Evolutionary conservation across 179 eudicot genomes (phyloP), one percentile per base, ranked within the genome.

Genomic region (Dionaea muscipula): DNA sequence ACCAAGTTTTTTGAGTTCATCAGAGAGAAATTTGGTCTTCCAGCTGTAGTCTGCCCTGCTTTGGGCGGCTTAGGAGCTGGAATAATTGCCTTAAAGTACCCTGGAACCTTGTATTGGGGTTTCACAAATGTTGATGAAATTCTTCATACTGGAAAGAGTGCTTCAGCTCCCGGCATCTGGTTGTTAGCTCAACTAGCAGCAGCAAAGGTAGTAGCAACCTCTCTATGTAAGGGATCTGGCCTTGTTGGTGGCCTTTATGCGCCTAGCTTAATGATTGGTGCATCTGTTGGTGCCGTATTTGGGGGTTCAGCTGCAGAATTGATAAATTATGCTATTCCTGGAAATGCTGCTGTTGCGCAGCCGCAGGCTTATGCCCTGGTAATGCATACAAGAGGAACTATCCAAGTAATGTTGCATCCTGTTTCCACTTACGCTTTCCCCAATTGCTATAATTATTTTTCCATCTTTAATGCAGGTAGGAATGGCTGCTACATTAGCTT

Each of bases 261-360:
- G 24, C 98, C 98, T 39, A 91, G 96, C 68, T 81, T 91, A 62
- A 91, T 91, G 98, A 91, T 91, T 67, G 98, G 98, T 71, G 95
- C 98, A 70, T 96, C 98, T 61, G 94, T 91, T 45, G 98, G 96
- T 68, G 98, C 96, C 61, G 98, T 91, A 47, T 91, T 91, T 72
- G 98, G 98, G 38, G 98, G 98, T 58, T 66, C 68, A 53, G 95
- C 98, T 36, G 94, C 83, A 31, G 78, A 84, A 66, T 39, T 87
- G 47, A 84, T 91, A 28, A 91, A 91, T 62, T 75, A 77, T 14
- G 86, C 96, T 51, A 73, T 91, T 59, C 96, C 98, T 13, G 96
- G 96, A 71, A 79, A 84, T 60, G 69, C 81, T 62, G 88, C 88
- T 77, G 72, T 91, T 65, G 96, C 98, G 20, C 86, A 87, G 73